Base-by-base conservation (phyloP, 2,329 filamentous ascomycete species). In the Hymenoscyphus linearis region DNA sequence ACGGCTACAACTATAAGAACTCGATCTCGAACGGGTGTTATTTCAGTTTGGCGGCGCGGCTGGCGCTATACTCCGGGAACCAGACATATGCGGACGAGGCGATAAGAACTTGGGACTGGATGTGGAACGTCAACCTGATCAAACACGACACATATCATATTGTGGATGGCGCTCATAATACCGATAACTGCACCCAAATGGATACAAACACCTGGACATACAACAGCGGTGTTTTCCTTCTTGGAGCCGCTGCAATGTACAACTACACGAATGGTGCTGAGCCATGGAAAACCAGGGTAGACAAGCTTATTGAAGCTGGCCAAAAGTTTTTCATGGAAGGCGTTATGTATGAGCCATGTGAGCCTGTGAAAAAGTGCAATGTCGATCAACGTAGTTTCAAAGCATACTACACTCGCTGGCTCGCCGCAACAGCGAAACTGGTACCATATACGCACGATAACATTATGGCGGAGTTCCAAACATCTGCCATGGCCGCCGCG, bases 1-100 rank as follows among this genome's bases (percentile, higher is more conserved):
- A 82, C 36, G 91, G 91, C 13, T 96, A 87, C 74, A 82, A 87
- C 67, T 92, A 93, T 80, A 93, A 86, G 70, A 86, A 86, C 64
- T 81, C 81, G 13, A 85, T 86, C 62, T 85, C 83, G 0, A 83
- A 85, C 66, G 83, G 82, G 3, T 83, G 82, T 60, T 84, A 85
- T 72, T 85, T 86, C 71, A 82, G 84, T 57, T 72, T 86, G 4
- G 83, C 80, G 4, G 83, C 89, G 1, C 84, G 89, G 7, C 78
- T 93, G 9, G 89, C 87, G 0, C 79, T 87, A 7, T 93, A 91
- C 74, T 95, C 91, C 0, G 85, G 85, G 12, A 93, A 96, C 69
- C 69, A 78, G 40, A 89, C 89, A 0, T 96, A 96, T 72, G 80
- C 84, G 2, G 83, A 91, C 4, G 93, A 89, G 90, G 90, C 90